A percentile compares a stretch with the other conserved stretches of the same genome.
phyloP scores from a whole-genome alignment of 1,139 yeast species.

The Candida neerlandica region DNA sequence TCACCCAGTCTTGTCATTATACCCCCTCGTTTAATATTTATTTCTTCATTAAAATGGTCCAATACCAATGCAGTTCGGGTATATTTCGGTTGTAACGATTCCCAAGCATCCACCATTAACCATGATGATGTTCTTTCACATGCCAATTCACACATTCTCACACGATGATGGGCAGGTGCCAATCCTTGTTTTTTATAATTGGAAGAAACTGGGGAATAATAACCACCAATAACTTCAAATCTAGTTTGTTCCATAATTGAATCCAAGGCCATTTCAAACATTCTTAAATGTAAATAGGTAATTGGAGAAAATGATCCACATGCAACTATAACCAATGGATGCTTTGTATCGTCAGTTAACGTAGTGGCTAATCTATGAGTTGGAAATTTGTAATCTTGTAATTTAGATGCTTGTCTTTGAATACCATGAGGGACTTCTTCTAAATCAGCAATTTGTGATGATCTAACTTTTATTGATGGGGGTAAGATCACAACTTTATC shows the following conservation, averaged over 20 bases:
- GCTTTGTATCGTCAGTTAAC: constrained; percentile 72
- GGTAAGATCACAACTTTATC: constrained; percentile 28
- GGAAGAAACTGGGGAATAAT: constrained; percentile 95
- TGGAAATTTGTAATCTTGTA: constrained; percentile 77
- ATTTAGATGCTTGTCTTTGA: constrained; percentile 74
- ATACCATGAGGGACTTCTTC: constrained; percentile 97
- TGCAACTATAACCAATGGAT: constrained; percentile 92
- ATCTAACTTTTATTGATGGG: constrained; percentile 53
- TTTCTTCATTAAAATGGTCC: constrained; percentile 95
- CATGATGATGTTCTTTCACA: constrained; percentile 96
- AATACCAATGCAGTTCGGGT: constrained; percentile 93
- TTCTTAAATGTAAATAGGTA: constrained; percentile 88
- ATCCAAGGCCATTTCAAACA: constrained; percentile 99
- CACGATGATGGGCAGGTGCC: constrained; percentile 87
- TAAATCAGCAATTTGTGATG: constrained; percentile 82
- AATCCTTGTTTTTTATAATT: constrained; percentile 92
- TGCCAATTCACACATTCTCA: constrained; percentile 96
- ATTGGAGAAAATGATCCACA: constrained; percentile 98
- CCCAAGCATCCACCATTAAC: constrained; percentile 99
- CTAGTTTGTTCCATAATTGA: constrained; percentile 90
- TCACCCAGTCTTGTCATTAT: constrained; percentile 73
- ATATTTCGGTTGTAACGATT: constrained; percentile 85
- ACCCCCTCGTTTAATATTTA: constrained; percentile 88
- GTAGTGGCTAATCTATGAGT: constrained; percentile 77
- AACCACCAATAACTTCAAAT: constrained; percentile 95